Percentiles rank a stretch among this genome's conserved stretches.
Evolutionary conservation across 345 rosid genomes (phyloP).

Genomic region (Salix koriyanagi): DNA sequence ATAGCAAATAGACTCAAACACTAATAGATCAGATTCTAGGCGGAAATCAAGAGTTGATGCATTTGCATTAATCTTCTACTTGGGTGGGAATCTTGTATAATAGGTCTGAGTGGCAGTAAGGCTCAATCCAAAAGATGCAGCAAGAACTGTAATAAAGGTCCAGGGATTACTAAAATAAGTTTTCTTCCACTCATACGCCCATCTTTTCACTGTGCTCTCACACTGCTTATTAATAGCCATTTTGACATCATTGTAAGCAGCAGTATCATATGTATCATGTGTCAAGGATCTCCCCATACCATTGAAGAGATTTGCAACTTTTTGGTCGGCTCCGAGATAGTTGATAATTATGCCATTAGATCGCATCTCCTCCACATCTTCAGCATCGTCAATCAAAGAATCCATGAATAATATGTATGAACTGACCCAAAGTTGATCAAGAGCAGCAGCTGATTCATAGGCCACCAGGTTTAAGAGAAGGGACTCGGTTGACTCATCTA

Average conservation of each 20-base stretch:
- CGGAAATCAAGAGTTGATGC: no score
- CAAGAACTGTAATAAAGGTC: constrained; percentile 8
- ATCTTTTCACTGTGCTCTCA: background rate
- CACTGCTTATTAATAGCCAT: background rate
- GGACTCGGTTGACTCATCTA: constrained; percentile 18
- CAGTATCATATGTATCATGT: background rate
- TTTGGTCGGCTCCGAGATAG: constrained; percentile 12
- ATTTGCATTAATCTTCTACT: no score
- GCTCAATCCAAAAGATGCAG: background rate
- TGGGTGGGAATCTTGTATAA: no score
- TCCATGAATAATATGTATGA: constrained; percentile 21
- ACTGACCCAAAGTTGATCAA: background rate
- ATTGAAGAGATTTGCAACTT: constrained; percentile 14
- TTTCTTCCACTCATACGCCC: background rate
- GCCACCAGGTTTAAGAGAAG: constrained; percentile 10
- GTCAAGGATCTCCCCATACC: constrained; percentile 9
- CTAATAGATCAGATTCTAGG: no score
- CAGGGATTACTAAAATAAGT: constrained; percentile 14
- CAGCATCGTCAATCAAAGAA: constrained; percentile 12
- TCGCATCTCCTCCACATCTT: constrained; percentile 15
- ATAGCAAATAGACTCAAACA: no score
- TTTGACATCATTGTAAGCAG: background rate
- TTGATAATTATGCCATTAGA: constrained; percentile 6
- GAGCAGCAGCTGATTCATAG: constrained; percentile 10
- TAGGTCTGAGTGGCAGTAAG: background rate